A percentile compares a stretch with the other conserved stretches of the same genome.
Evolutionary conservation across 768 basidiomycete genomes (phyloP).

Genomic region (Grammothele lineata): DNA sequence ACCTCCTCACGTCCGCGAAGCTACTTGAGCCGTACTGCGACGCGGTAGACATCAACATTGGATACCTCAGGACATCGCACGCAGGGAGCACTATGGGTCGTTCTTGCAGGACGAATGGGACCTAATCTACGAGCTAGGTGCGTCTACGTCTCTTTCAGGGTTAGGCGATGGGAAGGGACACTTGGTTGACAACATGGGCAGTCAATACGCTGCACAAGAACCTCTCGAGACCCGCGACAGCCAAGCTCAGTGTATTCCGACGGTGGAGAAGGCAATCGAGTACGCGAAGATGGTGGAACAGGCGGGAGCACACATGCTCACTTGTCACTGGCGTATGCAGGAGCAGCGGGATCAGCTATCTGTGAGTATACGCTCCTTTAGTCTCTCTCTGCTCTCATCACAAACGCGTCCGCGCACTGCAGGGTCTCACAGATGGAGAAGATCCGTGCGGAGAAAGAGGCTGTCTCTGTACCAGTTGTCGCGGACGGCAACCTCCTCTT

Average conservation of each 20-base stretch:
- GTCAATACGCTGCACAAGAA: conserved; percentile 84
- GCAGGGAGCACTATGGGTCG: too few species aligned
- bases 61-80: conserved; percentile 97
- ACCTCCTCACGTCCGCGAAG: conserved; percentile 72
- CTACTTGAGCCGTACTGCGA: conserved; percentile 78
- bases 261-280: conserved; percentile 80
- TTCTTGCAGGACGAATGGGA: conserved; percentile 99
- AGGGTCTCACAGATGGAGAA: conserved; percentile 85
- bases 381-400: background rate
- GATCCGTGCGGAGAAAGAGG: conserved; percentile 86
- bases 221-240: conserved; percentile 85
- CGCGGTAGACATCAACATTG: conserved; percentile 90
- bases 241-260: conserved; percentile 93
- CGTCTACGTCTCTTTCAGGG: conserved; percentile 21
- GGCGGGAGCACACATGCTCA: conserved; percentile 92
- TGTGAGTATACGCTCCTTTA: conserved; percentile 31
- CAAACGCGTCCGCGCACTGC: background rate
- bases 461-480: conserved; percentile 89
- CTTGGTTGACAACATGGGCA: conserved; percentile 30
- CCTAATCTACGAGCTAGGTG: conserved; percentile 73
- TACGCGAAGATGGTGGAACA: conserved; percentile 95
- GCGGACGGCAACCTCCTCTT: conserved; percentile 95
- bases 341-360: conserved; percentile 90
- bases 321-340: conserved; percentile 86
- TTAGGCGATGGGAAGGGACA: background rate